phyloP scores from a whole-genome alignment of 768 basidiomycete species.

The Melanogaster broomeanus region DNA sequence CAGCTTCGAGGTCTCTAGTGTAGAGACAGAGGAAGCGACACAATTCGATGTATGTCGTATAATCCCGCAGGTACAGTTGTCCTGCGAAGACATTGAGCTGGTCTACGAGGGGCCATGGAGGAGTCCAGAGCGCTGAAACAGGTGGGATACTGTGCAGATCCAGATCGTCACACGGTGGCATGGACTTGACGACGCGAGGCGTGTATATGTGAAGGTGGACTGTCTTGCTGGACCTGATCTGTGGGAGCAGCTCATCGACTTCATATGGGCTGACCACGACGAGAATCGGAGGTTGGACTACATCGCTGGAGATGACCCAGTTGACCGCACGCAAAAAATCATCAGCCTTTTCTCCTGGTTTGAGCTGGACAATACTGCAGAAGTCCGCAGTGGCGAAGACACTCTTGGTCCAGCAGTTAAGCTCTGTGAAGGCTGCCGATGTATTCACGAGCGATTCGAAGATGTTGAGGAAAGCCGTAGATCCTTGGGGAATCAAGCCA shows the following conservation, averaged over 20 bases:
- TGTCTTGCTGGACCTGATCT: conserved; percentile 31
- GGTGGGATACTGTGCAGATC: conserved; percentile 21
- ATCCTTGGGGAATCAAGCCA: conserved; percentile 27
- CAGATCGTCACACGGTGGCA: conserved; percentile 39
- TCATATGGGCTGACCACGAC: conserved; percentile 45
- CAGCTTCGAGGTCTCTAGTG: conserved; percentile 45
- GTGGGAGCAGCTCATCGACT: conserved; percentile 38
- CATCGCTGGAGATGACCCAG: conserved; percentile 43
- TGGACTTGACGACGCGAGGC: conserved; percentile 35
- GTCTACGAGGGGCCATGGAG: conserved; percentile 12
- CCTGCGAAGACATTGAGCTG: conserved; percentile 48
- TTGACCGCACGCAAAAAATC: conserved; percentile 41
- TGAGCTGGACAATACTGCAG: conserved; percentile 1
- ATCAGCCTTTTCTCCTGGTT: conserved; percentile 14
- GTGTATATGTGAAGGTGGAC: conserved; percentile 46
- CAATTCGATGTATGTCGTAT: conserved; percentile 32
- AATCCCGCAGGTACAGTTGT: conserved; percentile 41
- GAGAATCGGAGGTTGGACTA: conserved; percentile 31
- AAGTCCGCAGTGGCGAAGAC: conserved; percentile 22
- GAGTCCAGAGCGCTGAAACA: conserved; percentile 16
- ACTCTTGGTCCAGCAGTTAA: conserved; percentile 14
- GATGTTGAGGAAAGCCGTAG: conserved; percentile 21
- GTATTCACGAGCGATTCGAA: conserved; percentile 13
- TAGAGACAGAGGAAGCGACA: conserved; percentile 41
- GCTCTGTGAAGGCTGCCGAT: conserved; percentile 13